These are phyloP conservation scores for Cryoendolithus antarcticus DNA, from an alignment of 2,329 filamentous ascomycete genomes.

Conservation along the genomic window DNA sequence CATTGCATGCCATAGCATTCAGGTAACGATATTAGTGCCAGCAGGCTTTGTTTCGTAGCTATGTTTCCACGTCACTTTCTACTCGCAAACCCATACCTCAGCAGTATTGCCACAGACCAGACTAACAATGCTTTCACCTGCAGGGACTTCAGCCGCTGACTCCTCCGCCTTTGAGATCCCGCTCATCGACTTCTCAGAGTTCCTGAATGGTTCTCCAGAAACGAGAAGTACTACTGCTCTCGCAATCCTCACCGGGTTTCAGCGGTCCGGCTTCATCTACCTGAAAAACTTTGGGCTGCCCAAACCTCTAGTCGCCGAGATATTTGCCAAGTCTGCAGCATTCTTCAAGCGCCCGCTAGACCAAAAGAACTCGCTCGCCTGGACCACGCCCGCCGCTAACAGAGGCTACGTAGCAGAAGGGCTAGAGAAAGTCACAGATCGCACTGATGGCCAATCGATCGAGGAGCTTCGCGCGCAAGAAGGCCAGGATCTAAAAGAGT, in stretches of 20 bases:
- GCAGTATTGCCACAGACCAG: too few relatives aligned
- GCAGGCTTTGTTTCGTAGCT: too few relatives aligned
- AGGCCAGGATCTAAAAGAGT: slow-evolving; percentile 40
- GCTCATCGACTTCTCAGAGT: slow-evolving; percentile 62
- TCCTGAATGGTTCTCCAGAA: slow-evolving; percentile 32
- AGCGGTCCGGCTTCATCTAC: slow-evolving; percentile 76
- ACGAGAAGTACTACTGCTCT: slow-evolving; percentile 40
- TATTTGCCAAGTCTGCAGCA: slow-evolving; percentile 38
- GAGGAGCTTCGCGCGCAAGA: slow-evolving; percentile 39
- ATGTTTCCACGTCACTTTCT: too few relatives aligned
- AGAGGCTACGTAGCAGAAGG: slow-evolving; percentile 36
- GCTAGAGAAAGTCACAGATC: slow-evolving; percentile 55
- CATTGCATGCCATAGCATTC: too few relatives aligned
- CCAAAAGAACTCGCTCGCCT: slow-evolving; percentile 52
- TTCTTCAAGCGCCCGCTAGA: slow-evolving; percentile 53
- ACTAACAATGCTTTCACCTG: not conserved
- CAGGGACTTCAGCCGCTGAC: slow-evolving; percentile 1
- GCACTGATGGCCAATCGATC: slow-evolving; percentile 41
- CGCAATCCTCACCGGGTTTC: slow-evolving; percentile 67
- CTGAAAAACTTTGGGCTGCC: slow-evolving; percentile 63
- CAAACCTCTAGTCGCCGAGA: slow-evolving; percentile 36
- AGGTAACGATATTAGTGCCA: too few relatives aligned
- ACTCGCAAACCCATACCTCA: too few relatives aligned
- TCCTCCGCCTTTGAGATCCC: slow-evolving; percentile 13
- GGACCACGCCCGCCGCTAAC: slow-evolving; percentile 44